phyloP scores from a whole-genome alignment of 2,329 filamentous ascomycete genomes.

The Ophiostoma quercus region DNA sequence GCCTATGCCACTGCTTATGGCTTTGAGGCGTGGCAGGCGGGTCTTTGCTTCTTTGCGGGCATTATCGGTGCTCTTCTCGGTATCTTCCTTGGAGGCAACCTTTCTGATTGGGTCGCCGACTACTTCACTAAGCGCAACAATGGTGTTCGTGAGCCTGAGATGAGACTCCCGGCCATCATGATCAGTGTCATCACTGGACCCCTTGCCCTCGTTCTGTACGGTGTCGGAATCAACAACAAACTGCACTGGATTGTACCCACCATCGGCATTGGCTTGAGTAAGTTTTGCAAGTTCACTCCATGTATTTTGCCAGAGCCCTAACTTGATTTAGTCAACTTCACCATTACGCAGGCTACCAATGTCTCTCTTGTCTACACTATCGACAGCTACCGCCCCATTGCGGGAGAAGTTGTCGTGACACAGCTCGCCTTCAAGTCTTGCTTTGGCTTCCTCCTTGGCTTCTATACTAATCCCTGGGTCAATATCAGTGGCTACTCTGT shows the following conservation, averaged over 20 bases:
- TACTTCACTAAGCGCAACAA: conserved; percentile 47
- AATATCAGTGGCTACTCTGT: conserved; percentile 44
- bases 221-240: conserved; percentile 43
- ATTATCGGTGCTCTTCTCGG: conserved; percentile 46
- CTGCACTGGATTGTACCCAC: conserved; percentile 54
- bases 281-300: conserved; percentile 27
- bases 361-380: conserved; percentile 54
- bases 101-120: conserved; percentile 46
- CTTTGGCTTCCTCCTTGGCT: conserved; percentile 55
- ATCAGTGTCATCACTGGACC: conserved; percentile 49
- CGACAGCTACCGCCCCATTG: conserved; percentile 53
- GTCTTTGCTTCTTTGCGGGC: conserved; percentile 47
- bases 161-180: conserved; percentile 52
- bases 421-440: conserved; percentile 51
- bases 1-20: conserved; percentile 42
- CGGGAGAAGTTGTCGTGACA: conserved; percentile 51
- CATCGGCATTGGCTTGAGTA: conserved; percentile 48
- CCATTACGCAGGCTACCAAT: conserved; percentile 52
- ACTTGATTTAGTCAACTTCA: conserved; percentile 45
- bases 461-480: conserved; percentile 58
- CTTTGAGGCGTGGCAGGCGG: conserved; percentile 44
- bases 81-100: conserved; percentile 46
- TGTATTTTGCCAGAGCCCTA: neutral
- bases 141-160: conserved; percentile 44
- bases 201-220: conserved; percentile 42